A percentile compares a stretch with the other conserved stretches of the same genome.
These are phyloP conservation scores for Tuber aestivum DNA, from an alignment of 495 filamentous ascomycete genomes.

Conservation along the genomic window DNA sequence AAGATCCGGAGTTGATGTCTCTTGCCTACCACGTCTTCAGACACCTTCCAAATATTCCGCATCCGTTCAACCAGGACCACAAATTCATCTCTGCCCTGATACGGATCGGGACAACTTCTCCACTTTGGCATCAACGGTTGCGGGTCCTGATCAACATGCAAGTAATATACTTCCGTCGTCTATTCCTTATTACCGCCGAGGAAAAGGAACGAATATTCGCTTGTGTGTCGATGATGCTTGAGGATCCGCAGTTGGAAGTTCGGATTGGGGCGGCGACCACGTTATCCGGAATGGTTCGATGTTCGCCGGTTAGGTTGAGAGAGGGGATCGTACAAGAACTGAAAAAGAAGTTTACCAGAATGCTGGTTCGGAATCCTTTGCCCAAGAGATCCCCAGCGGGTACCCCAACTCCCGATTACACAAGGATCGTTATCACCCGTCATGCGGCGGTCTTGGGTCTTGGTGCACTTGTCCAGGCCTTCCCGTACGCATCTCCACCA, in stretches of 20 bases:
- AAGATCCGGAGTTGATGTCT: constrained; percentile 91
- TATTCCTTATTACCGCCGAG: constrained; percentile 77
- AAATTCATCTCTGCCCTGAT: constrained; percentile 80
- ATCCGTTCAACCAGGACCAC: constrained; percentile 75
- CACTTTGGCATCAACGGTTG: constrained; percentile 94
- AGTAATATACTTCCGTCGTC: constrained; percentile 93
- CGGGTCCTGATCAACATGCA: constrained; percentile 99
- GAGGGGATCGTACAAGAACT: constrained; percentile 66
- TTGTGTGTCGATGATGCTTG: constrained; percentile 87
- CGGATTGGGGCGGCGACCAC: constrained; percentile 87
- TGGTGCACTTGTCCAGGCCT: constrained; percentile 88
- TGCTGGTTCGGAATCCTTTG: constrained; percentile 72
- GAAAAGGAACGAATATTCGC: constrained; percentile 78
- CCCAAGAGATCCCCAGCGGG: constrained; percentile 66
- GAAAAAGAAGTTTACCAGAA: constrained; percentile 69
- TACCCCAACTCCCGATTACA: constrained; percentile 78
- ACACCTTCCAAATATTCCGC: constrained; percentile 92
- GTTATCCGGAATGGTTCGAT: constrained; percentile 94
- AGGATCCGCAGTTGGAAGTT: constrained; percentile 88
- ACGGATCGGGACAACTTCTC: constrained; percentile 74
- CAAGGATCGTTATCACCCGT: constrained; percentile 67
- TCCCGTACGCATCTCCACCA: constrained; percentile 89
- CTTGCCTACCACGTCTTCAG: constrained; percentile 96
- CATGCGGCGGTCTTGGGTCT: constrained; percentile 92
- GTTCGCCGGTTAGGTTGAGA: constrained; percentile 78